Percentiles rank a stretch among this genome's conserved stretches.
Evolutionary conservation across 2,329 filamentous ascomycete species (phyloP).

Genomic region (Myriosclerotinia curreyana): DNA sequence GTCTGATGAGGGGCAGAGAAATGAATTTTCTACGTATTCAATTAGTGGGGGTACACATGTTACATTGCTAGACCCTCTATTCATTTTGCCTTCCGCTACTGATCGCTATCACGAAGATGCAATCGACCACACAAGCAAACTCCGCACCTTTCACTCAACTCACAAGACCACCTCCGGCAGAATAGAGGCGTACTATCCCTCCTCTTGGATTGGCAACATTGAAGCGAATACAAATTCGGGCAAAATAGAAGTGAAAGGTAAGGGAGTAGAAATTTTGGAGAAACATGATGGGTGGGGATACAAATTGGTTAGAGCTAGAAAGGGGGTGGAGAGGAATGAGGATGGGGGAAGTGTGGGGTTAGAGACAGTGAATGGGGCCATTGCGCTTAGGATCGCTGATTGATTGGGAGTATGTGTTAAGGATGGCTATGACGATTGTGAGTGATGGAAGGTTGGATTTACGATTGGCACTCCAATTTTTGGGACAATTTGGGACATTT

Average conservation of each 20-base stretch:
- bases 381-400: slow-evolving; percentile 1
- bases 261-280: slow-evolving; percentile 30
- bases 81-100: not conserved
- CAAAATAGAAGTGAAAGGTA: slow-evolving; percentile 28
- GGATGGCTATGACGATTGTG: too few species aligned
- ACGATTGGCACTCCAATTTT: not conserved
- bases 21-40: slow-evolving; percentile 33
- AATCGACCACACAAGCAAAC: slow-evolving; percentile 12
- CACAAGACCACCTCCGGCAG: slow-evolving; percentile 30
- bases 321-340: slow-evolving; percentile 29
- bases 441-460: not conserved
- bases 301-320: slow-evolving; percentile 31
- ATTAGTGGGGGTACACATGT: slow-evolving; percentile 31
- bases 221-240: slow-evolving; percentile 32
- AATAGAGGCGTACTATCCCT: slow-evolving; percentile 32
- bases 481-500: not conserved
- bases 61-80: slow-evolving; percentile 30
- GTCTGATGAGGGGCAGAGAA: slow-evolving; percentile 7
- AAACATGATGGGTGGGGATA: slow-evolving; percentile 29
- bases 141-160: slow-evolving; percentile 29
- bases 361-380: slow-evolving; percentile 28
- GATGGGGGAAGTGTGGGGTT: slow-evolving; percentile 32
- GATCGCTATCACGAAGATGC: not conserved
- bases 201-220: slow-evolving; percentile 34
- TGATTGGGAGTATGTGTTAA: not conserved